Percentiles rank a stretch among this genome's conserved stretches.
These are phyloP conservation scores for Hippophae rhamnoides DNA, from an alignment of 306 rosid species.

Conservation along the genomic window DNA sequence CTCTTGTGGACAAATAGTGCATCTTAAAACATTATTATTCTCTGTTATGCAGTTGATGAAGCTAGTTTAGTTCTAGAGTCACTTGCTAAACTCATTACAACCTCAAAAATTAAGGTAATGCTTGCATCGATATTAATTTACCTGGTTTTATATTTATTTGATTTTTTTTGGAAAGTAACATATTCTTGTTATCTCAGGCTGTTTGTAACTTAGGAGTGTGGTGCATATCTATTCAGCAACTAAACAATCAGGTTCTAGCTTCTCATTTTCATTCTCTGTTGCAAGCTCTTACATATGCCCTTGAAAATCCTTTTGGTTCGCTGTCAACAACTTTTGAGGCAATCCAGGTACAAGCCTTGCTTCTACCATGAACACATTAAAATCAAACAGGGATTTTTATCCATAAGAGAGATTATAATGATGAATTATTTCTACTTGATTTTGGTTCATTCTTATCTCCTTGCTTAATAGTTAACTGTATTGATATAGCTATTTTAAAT, in stretches of 20 bases:
- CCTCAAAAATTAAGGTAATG: slow-evolving; percentile 56
- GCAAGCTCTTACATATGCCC: slow-evolving; percentile 56
- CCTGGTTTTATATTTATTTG: slow-evolving; percentile 1
- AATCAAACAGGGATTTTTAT: not conserved
- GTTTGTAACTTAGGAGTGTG: slow-evolving; percentile 82
- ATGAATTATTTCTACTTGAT: too few species aligned
- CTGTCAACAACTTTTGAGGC: slow-evolving; percentile 90
- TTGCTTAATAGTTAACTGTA: not conserved
- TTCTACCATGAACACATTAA: not conserved
- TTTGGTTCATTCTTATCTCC: slow-evolving; percentile 4
- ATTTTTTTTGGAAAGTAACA: not conserved
- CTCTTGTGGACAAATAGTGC: not conserved
- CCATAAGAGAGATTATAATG: not conserved
- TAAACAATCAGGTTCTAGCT: slow-evolving; percentile 33
- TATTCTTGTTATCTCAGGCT: slow-evolving; percentile 37
- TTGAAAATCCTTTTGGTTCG: slow-evolving; percentile 79
- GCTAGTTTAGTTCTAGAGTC: slow-evolving; percentile 41
- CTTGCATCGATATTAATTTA: not conserved
- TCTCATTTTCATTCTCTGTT: slow-evolving; percentile 40
- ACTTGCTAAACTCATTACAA: slow-evolving; percentile 46
- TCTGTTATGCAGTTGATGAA: slow-evolving; percentile 42
- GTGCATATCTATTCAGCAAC: slow-evolving; percentile 76
- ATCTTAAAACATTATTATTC: slow-evolving; percentile 2
- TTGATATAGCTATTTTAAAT: not conserved
- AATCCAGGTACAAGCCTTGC: slow-evolving; percentile 42